These are phyloP conservation scores for Xylariales sp. DNA, from an alignment of 2,329 filamentous ascomycete genomes.

Conservation along the genomic window DNA sequence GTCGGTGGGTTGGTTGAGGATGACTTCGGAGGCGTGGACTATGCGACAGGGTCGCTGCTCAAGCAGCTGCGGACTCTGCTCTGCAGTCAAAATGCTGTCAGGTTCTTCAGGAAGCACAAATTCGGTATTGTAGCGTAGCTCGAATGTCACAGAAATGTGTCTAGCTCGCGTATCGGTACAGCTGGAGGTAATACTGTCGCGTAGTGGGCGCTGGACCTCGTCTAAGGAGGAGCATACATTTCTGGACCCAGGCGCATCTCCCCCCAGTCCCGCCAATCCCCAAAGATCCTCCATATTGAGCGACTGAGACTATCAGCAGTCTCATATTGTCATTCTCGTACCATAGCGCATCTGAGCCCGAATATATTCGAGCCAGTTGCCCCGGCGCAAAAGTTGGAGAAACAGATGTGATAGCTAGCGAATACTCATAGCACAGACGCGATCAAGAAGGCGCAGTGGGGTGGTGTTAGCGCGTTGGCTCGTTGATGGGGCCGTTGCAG, in stretches of 20 bases:
- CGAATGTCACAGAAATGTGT: slow-evolving; percentile 41
- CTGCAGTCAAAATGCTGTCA: slow-evolving; percentile 30
- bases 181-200: slow-evolving; percentile 34
- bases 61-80: slow-evolving; percentile 18
- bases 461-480: too few species aligned
- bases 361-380: too few species aligned
- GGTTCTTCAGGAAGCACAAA: slow-evolving; percentile 35
- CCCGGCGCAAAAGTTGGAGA: too few species aligned
- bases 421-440: too few species aligned
- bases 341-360: too few species aligned
- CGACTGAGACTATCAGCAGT: too few species aligned
- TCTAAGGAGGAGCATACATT: slow-evolving; percentile 32
- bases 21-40: slow-evolving; percentile 40
- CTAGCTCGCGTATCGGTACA: slow-evolving; percentile 44
- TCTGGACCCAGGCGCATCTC: slow-evolving; percentile 22
- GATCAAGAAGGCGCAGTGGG: too few species aligned
- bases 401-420: too few species aligned
- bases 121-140: slow-evolving; percentile 38
- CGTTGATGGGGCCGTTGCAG: too few species aligned
- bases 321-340: too few species aligned
- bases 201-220: slow-evolving; percentile 43
- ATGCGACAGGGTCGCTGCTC: slow-evolving; percentile 28
- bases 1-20: slow-evolving; percentile 44
- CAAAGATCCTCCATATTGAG: slow-evolving; percentile 24
- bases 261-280: neutral